Evolutionary conservation across 176 grass and related monocot genomes (phyloP), one percentile per base, ranked within the genome.

Genomic region (barley (Hordeum vulgare)): DNA sequence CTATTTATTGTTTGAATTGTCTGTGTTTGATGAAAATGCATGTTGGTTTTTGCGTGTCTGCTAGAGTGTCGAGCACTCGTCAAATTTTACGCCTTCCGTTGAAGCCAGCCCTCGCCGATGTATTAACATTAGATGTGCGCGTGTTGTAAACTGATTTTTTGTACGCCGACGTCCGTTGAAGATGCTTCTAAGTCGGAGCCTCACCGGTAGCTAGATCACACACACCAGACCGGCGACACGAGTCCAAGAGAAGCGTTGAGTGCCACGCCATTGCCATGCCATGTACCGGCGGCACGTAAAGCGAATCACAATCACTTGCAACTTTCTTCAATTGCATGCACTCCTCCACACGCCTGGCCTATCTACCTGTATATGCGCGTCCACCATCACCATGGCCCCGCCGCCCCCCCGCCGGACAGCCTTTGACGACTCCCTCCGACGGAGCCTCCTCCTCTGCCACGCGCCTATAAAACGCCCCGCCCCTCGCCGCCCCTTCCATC

Each of bases 381-480:
- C 56, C 44, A 51, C 47, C 47, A 18, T 51, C 44, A 51, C 47
- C 47, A 18, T 51, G 47, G 47, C 47, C 47, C 47, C 9, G 37
- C 39, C 73, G 37, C 34, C 66, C 66, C 34, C 66, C 66, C 5
- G 3, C 63, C 29, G 8, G 70, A 75, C 70, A 87, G 40, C 11
- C 31, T 49, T 76, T n/a, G 58, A 25, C 44, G 18, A 28, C 7
- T 5, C 36, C 7, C 7, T 5, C 36, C 7, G 36, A 37, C 9
- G 53, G 37, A 4, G 39, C 24, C n/a, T 60, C 47, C 7, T 5
- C 47, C 47, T 15, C 44, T 11, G 15, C 45, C 66, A 83, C 80
- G 44, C 24, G 60, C 34, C 79, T 90, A 90, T 86, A 90, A 90
- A 86, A 74, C 0, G 45, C 64, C 11, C 27, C 27, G 56, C 26